Conservation (phyloP, 2,329 filamentous ascomycete species). For the Colletotrichum sp. region DNA sequence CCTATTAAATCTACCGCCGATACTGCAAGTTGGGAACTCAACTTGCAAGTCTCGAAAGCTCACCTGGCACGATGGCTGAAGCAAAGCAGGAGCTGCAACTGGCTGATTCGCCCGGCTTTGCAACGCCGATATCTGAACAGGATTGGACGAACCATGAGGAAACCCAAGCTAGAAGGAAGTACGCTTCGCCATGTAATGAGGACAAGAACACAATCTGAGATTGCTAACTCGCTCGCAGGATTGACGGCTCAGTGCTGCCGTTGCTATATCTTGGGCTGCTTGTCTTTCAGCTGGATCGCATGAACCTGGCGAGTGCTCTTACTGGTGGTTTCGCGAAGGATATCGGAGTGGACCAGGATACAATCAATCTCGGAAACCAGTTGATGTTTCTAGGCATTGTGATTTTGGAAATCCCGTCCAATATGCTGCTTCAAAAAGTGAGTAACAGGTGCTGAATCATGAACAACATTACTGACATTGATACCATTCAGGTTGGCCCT, state of each 20-base stretch:
- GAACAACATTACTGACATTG: accelerated
- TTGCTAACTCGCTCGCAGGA: constrained; percentile 29
- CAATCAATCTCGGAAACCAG: constrained; percentile 57
- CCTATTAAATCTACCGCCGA: not conserved
- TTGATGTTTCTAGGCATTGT: constrained; percentile 57
- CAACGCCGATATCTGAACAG: not conserved
- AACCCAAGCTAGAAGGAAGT: constrained; percentile 21
- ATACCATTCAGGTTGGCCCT: constrained; percentile 39
- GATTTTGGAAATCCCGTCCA: constrained; percentile 55
- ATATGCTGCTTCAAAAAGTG: constrained; percentile 44
- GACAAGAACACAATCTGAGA: not conserved
- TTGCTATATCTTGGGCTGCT: constrained; percentile 53
- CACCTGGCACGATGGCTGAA: not conserved
- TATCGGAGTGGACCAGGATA: constrained; percentile 48
- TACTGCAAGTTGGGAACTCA: not conserved
- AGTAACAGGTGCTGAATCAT: not conserved
- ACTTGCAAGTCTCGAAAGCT: no score
- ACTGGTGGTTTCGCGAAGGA: constrained; percentile 51
- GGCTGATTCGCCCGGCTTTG: not conserved
- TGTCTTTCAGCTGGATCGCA: constrained; percentile 57
- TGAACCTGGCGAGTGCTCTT: constrained; percentile 55
- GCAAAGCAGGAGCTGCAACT: not conserved
- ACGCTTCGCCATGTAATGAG: not conserved
- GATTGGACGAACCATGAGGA: constrained; percentile 22
- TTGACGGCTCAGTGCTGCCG: constrained; percentile 51